Base-by-base conservation (phyloP, 805 yeast species). In the Lipomyces mesembrius region DNA sequence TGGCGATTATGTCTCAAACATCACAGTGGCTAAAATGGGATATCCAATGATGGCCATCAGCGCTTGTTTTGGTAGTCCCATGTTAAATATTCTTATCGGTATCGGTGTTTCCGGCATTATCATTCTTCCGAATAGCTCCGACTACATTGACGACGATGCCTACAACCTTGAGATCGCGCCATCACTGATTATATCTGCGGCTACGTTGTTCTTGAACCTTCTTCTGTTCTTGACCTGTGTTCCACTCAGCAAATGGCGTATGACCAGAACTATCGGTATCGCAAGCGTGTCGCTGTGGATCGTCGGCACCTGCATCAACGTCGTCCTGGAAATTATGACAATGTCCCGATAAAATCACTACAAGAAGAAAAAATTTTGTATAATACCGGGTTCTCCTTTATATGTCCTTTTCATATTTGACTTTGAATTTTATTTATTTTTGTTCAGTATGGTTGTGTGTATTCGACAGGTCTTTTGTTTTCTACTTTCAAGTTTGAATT, bases 11-110 rank as follows among this genome's bases (percentile, higher is more conserved):
- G 87, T 93, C 0, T 89, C 97, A 0, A 92, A 94, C 72, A 76
- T 89, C 46, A 89, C 96, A 0, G 85, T 94, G 32, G 92, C 97
- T 0, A 81, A 81, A 65, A 84, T 91, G 83, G 97, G 97, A 0
- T 87, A 86, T 79, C 91, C 97, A 0, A 83, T 89, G 57, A 90
- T 94, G 90, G 98, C 98, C 0, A 81, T 95, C n/a, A 90, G 95
- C 35, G 97, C 98, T 0, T 93, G 98, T 74, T 89, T 93, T 76
- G 98, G 98, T 0, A 92, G 97, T 0, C 98, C 98, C 0, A 78
- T 94, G 65, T 76, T 95, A 54, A 89, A 92, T 62, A 80, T 89
- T 55, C 79, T 95, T 11, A 81, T 93, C 52, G 96, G 98, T 0
- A 79, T 94, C 67, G 97, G 98, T 0, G 74, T 88, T 4, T 89